Evolutionary conservation across 305 asterid species (phyloP).

Genomic region (Fraxinus paxiana): DNA sequence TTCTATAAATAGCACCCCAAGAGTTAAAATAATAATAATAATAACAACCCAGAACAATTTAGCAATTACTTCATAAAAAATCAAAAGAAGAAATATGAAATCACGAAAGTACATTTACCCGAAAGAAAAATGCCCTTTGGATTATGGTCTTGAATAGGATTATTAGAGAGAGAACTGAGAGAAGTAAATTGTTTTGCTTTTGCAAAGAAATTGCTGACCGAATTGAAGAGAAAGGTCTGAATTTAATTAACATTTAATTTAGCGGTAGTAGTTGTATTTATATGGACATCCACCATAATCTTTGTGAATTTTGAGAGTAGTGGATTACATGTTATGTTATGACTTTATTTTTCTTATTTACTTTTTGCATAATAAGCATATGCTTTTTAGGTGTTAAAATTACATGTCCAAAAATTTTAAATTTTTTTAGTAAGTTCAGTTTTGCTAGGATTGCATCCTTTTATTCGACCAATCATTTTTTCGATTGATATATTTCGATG

Average conservation of each 20-base stretch:
- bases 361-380: neutral
- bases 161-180: neutral
- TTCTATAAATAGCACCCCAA: neutral
- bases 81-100: neutral
- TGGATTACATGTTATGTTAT: too few species aligned
- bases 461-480: neutral
- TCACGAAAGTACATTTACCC: neutral
- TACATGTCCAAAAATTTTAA: too few species aligned
- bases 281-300: neutral
- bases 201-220: neutral
- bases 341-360: too few species aligned
- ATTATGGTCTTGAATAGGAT: neutral
- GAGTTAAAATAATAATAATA: neutral
- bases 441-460: neutral
- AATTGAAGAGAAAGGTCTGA: neutral
- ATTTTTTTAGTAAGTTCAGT: neutral
- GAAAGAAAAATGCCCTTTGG: neutral
- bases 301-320: too few species aligned
- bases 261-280: neutral
- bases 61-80: neutral
- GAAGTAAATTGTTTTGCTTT: neutral
- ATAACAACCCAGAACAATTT: neutral
- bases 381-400: too few species aligned
- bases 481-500: neutral
- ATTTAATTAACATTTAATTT: neutral